phyloP scores from a whole-genome alignment of 106 monocot genomes.

The Allium fistulosum region DNA sequence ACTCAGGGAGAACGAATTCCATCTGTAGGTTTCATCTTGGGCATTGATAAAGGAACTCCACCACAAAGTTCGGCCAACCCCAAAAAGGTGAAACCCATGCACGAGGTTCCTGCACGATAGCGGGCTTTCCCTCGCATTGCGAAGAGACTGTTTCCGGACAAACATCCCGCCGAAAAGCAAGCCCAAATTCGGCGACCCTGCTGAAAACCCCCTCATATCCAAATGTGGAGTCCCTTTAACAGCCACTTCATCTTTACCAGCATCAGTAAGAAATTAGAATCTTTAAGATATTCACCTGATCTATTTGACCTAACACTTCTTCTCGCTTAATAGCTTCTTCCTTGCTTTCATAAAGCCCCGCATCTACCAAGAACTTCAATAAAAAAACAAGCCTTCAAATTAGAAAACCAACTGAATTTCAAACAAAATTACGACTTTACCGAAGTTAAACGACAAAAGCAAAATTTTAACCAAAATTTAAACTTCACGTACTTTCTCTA shows the following conservation, averaged over 20 bases:
- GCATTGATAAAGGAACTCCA: too few species aligned
- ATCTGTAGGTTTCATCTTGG: too few species aligned
- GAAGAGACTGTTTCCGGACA: too few species aligned
- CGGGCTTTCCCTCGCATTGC: too few species aligned
- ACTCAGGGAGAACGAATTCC: too few species aligned
- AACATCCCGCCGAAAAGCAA: too few species aligned
- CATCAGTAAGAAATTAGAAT: background rate
- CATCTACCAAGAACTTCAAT: slow-evolving; percentile 59
- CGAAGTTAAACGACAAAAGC: background rate
- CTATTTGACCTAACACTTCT: slow-evolving; percentile 69
- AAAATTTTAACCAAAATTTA: background rate
- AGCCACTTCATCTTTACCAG: background rate
- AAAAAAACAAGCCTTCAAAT: background rate
- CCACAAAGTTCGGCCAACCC: too few species aligned
- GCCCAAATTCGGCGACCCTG: background rate
- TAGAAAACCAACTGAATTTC: background rate
- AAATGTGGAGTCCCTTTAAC: background rate
- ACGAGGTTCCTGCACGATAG: too few species aligned
- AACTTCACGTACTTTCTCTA: slow-evolving; percentile 50
- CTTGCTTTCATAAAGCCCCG: slow-evolving; percentile 73
- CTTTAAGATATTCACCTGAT: slow-evolving; percentile 27
- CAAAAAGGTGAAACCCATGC: too few species aligned
- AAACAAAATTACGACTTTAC: background rate
- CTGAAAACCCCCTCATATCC: background rate
- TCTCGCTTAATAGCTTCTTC: slow-evolving; percentile 61